phyloP scores from a whole-genome alignment of 495 filamentous ascomycete genomes.

The Aspergillus steynii region DNA sequence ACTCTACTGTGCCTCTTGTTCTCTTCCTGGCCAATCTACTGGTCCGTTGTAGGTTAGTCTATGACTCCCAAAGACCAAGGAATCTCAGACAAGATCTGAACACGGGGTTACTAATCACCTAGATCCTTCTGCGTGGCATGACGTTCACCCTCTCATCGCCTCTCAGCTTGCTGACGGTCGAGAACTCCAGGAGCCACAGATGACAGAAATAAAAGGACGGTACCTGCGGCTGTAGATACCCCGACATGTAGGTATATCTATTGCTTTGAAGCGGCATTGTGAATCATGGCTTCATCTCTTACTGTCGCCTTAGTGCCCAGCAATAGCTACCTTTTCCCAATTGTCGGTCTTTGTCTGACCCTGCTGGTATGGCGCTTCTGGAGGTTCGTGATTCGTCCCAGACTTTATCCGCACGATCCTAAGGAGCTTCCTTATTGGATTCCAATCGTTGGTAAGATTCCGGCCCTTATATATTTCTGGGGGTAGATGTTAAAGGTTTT shows the following conservation, averaged over 20 bases:
- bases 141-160: not conserved
- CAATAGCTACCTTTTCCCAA: not conserved
- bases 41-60: too few relatives aligned
- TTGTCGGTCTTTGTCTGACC: not conserved
- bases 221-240: not conserved
- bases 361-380: conserved; percentile 2
- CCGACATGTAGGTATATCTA: not conserved
- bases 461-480: not conserved
- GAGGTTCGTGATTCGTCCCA: not conserved
- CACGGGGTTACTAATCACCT: too few relatives aligned
- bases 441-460: not conserved
- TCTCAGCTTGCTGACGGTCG: not conserved
- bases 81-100: too few relatives aligned
- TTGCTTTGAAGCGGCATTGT: not conserved
- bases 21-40: too few relatives aligned
- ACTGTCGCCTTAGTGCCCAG: not conserved
- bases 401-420: not conserved
- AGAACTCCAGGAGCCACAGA: not conserved
- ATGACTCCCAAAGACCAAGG: too few relatives aligned
- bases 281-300: not conserved
- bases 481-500: not conserved
- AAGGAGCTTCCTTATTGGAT: conserved; percentile 4
- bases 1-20: too few relatives aligned
- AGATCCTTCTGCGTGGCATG: too few relatives aligned
- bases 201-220: not conserved